Base-by-base conservation (phyloP, 2,329 filamentous ascomycete genomes). In the Colletotrichum orchidophilum region DNA sequence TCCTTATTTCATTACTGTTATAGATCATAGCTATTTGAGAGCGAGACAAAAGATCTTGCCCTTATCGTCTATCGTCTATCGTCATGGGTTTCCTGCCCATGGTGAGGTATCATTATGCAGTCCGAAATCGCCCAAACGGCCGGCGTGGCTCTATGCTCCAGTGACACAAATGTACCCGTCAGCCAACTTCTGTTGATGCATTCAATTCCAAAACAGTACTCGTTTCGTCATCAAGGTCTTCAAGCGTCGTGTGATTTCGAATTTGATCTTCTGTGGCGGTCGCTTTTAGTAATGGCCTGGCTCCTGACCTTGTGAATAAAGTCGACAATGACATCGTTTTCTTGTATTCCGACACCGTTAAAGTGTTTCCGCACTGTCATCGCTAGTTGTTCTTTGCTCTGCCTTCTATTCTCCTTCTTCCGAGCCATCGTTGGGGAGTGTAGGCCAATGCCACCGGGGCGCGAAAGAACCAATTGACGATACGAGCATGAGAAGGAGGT, bases 291-390 rank as follows among this genome's bases (percentile, higher is more conserved):
- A n/a, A 73, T 65, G 21, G 71, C 50, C 6, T 73, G 73, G 39
- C 73, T 73, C 46, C 64, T 67, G 33, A 93, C 87, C 78, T 91
- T 93, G 85, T 94, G 93, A 72, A 95, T 85, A 78, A 94, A 90
- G 74, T 93, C 92, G 67, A 95, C 92, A 68, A 96, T 92, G 74
- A 95, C 91, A 76, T 96, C 94, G 78, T 92, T 94, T 83, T 97
- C 94, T 74, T 91, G 92, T 50, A 96, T 89, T 18, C 92, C 92
- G 74, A 93, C 86, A 39, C 90, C 90, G 78, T 96, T 96, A 83
- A 96, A 96, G 81, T 96, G 93, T 80, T 94, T 95, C 74, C 93
- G 87, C 59, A 95, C 92, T 1, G 89, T 87, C 74, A 90, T 86
- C 9, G 92, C 92, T 65, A 97, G 84, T 74, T 93, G 88, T 46